These are phyloP conservation scores for Colletotrichum nymphaeae DNA, from an alignment of 2,329 filamentous ascomycete species.

Conservation along the genomic window DNA sequence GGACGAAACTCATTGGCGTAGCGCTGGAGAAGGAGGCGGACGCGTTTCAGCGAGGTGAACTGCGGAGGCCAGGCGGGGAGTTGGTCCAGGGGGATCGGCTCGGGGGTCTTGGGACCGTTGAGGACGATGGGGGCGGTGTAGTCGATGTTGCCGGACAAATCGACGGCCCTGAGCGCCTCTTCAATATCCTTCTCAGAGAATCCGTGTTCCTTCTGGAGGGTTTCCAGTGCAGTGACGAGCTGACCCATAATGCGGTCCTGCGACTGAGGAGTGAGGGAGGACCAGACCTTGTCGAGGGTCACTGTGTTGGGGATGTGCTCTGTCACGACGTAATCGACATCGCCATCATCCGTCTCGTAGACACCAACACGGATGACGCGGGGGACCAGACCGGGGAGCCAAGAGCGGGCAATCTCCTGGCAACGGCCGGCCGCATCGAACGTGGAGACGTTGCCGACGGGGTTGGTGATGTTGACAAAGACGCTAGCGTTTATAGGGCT, in stretches of 20 bases:
- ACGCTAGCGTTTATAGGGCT: not conserved
- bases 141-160: not conserved
- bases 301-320: not conserved
- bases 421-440: not conserved
- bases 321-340: constrained; percentile 7
- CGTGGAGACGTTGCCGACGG: not conserved
- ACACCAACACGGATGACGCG: constrained; percentile 9
- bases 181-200: not conserved
- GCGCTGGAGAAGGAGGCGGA: not conserved
- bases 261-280: not conserved
- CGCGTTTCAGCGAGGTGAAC: not conserved
- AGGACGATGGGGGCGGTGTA: not conserved
- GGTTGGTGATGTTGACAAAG: not conserved
- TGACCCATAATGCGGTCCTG: not conserved
- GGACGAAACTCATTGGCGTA: not conserved
- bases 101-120: not conserved
- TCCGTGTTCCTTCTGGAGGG: too few relatives aligned
- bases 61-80: not conserved
- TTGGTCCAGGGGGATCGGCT: not conserved
- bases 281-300: constrained; percentile 9
- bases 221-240: not conserved
- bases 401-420: constrained; percentile 5
- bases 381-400: not conserved
- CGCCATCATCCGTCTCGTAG: not conserved
- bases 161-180: not conserved